Evolutionary conservation across 73 alveolate species (phyloP), one percentile per base, ranked within the genome.

Genomic region (Blepharisma stoltei): DNA sequence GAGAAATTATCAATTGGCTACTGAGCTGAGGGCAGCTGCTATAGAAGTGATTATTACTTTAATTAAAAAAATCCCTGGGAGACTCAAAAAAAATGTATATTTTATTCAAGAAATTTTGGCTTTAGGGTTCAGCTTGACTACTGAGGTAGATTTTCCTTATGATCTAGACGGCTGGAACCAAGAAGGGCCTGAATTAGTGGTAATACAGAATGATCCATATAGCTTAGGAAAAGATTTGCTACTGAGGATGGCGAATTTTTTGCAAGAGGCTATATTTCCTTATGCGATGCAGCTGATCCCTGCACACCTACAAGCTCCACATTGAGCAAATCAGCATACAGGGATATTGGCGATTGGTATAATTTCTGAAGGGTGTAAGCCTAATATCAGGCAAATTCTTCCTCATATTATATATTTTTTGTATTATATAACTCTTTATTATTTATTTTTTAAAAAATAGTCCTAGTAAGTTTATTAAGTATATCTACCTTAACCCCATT

Each of bases 321-420:
- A 60, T 60, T 60, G 73, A 47, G 14, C 23, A 2, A 8, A 60
- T 60, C 38, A 60, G 5, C 46, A 60, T 60, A 60, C 73, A 14
- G 73, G 73, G 4, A 60, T 60, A 18, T 14, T 60, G 11, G 73
- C 73, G n/a, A 8, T 60, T 14, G 73, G 73, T 1, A 8, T 60
- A 9, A 60, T 60, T 14, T 60, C 73, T 8, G 46, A 25, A 20
- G 73, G 46, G 14, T 60, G 73, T 60, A 25, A n/a, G 46, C 14
- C 14, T 20, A 14, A 14, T 9, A 18, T 60, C 2, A 9, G 37
- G 23, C 18, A 38, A 20, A 14, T 8, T 60, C 11, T 60, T 9
- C n/a, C 38, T 1, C 14, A 60, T 18, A 14, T 14, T 60, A 60
- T n/a, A n/a, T n/a, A n/a, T n/a, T n/a, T n/a, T n/a, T n/a, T n/a